Base-by-base conservation (phyloP, 352 stramenopile genomes). In the Thalassiosira mediterranea region DNA sequence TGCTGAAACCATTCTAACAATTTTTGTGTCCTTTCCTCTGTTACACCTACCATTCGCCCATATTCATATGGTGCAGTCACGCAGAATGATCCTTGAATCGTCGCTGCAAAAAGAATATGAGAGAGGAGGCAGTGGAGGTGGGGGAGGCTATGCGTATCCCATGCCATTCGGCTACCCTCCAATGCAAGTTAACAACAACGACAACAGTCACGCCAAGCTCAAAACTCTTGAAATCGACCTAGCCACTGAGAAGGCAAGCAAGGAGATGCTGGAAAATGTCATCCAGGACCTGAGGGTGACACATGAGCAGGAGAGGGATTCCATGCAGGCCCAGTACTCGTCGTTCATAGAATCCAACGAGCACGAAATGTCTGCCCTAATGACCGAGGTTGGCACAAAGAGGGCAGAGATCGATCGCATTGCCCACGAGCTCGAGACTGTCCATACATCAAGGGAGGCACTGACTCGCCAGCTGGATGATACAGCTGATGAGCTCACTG, bases 71-170 rank as follows among this genome's bases (percentile, higher is more conserved):
- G n/a, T n/a, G n/a, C 52, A 62, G 29, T 62, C 52, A 38, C 66
- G 74, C n/a, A 53, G 74, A 32, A 38, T 56, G 63, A 79, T 76
- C 29, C 49, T 84, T 10, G 76, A 84, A 40, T 21, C 68, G 21
- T 70, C 62, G 4, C 44, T 82, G 37, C 58, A 82, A 23, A 74
- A 82, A 29, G 72, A 81, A 48, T 79, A 64, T 17, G 71, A 80
- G 19, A 68, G 44, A 26, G 5, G 11, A 10, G 13, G 34, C 19
- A 57, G 42, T 47, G 53, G 53, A 2, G 23, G 48, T 48, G 46
- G 65, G 40, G 60, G 59, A 38, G 37, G 38, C 10, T 65, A 40
- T 51, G 34, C 44, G 46, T 70, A 77, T 11, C 67, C 67, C 0
- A 75, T 75, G 66, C 59, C 59, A 19, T 69, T 69, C 38, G 59